Base-by-base conservation (phyloP, 176 grass and related monocot species). In the Urochloa ruziziensis region DNA sequence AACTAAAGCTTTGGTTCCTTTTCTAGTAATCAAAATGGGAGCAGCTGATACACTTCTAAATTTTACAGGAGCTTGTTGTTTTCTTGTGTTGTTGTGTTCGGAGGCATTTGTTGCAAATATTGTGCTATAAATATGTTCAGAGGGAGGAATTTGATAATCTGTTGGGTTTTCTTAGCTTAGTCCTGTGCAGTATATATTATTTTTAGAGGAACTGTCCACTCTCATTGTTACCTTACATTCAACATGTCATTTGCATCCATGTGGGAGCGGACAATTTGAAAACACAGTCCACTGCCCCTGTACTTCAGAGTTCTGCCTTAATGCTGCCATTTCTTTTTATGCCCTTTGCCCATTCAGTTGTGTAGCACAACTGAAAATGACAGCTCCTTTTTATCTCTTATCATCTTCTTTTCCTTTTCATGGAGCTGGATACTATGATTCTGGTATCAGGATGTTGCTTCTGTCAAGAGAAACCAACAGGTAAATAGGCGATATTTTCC, bases 291-390 rank as follows among this genome's bases (percentile, higher is more conserved):
- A 70, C 56, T 70, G n/a, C 16, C 75, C 23, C 19, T 69, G 14
- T 51, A 57, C 7, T 49, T 73, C 18, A 24, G 8, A 37, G 27
- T 75, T 40, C 62, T 67, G 33, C 47, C 18, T 65, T 52, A 23
- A 19, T 13, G 34, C 23, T 18, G 29, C 37, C 73, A 40, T 23
- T 66, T 79, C 47, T 84, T 84, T 84, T 73, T 39, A 84, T 23
- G 33, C 54, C 27, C 62, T 19, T 52, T 52, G 49, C 49, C 47
- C 49, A 52, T 85, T 69, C 47, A 68, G 44, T 62, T 71, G 70
- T 77, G 44, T 65, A 78, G 37, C 34, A 82, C 35, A 78, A 52
- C 66, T 90, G 88, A 90, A 86, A 86, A 73, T 77, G 73, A 83
- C 73, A 60, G 12, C 66, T 71, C 58, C 73, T 90, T 90, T 82